These are phyloP conservation scores for Hypoxylon sp. DNA, from an alignment of 2,329 filamentous ascomycete genomes.

Conservation along the genomic window DNA sequence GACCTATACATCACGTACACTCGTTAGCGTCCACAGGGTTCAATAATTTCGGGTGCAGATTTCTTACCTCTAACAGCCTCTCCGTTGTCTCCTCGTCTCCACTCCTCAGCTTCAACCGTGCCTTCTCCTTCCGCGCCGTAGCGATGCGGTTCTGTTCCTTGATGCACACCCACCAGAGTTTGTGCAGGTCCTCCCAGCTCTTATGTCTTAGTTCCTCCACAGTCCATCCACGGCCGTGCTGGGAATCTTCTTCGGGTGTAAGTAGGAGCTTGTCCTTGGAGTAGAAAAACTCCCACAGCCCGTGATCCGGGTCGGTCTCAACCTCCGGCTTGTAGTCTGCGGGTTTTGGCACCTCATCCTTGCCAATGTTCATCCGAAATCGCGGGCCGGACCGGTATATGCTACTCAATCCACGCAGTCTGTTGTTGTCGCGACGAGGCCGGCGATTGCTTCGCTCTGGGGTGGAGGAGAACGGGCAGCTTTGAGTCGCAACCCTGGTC, in stretches of 20 bases:
- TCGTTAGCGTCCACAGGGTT: slow-evolving; percentile 23
- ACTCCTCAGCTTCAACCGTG: slow-evolving; percentile 77
- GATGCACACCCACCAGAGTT: slow-evolving; percentile 93
- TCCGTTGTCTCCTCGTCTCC: slow-evolving; percentile 76
- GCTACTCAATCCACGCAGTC: slow-evolving; percentile 83
- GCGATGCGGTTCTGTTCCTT: slow-evolving; percentile 91
- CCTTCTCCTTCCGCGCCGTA: slow-evolving; percentile 81
- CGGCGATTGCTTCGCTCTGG: slow-evolving; percentile 50
- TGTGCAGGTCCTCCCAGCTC: slow-evolving; percentile 93
- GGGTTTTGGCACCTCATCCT: slow-evolving; percentile 81
- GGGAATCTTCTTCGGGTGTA: slow-evolving; percentile 77
- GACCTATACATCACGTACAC: slow-evolving; percentile 67
- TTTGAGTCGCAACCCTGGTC: slow-evolving; percentile 36
- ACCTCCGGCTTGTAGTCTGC: slow-evolving; percentile 72
- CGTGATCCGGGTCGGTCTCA: slow-evolving; percentile 80
- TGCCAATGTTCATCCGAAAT: slow-evolving; percentile 80
- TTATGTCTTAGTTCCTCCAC: slow-evolving; percentile 88
- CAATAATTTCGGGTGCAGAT: not conserved
- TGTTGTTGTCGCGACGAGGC: slow-evolving; percentile 79
- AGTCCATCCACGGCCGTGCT: slow-evolving; percentile 86
- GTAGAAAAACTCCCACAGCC: slow-evolving; percentile 93
- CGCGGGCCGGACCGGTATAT: slow-evolving; percentile 82
- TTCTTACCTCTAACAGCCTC: slow-evolving; percentile 75
- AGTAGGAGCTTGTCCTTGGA: slow-evolving; percentile 76
- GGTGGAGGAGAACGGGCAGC: slow-evolving; percentile 55